These are phyloP conservation scores for Beverwykella pulmonaria DNA, from an alignment of 495 filamentous ascomycete species.

Conservation along the genomic window DNA sequence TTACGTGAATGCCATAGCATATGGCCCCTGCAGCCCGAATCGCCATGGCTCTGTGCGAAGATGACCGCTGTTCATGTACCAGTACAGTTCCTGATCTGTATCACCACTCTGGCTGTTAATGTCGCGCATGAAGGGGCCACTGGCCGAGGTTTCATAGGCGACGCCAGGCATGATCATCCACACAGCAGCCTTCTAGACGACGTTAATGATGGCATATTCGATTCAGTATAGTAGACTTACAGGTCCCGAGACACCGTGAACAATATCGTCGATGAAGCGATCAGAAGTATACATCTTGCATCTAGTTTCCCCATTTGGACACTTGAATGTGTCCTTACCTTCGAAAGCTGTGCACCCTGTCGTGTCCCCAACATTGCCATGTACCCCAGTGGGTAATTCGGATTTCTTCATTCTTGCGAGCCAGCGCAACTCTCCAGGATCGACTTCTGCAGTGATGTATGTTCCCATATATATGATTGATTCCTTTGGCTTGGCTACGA, in stretches of 20 bases:
- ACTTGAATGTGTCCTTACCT: conserved; percentile 36
- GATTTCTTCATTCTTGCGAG: conserved; percentile 20
- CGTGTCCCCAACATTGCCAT: conserved; percentile 19
- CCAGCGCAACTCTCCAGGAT: conserved; percentile 30
- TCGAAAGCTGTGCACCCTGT: conserved; percentile 26
- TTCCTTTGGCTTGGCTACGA: conserved; percentile 26
- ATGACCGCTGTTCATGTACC: conserved; percentile 35
- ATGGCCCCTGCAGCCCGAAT: conserved; percentile 25
- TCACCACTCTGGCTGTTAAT: conserved; percentile 27
- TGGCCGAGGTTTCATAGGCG: conserved; percentile 30
- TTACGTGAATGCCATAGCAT: conserved; percentile 31
- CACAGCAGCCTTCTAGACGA: conserved; percentile 11
- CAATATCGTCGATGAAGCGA: conserved; percentile 31
- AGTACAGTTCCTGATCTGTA: conserved; percentile 28
- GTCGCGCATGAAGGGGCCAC: conserved; percentile 34
- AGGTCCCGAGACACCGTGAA: conserved; percentile 25
- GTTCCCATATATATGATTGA: conserved; percentile 31
- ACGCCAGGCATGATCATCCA: conserved; percentile 33
- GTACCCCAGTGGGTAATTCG: conserved; percentile 27
- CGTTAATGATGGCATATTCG: neutral
- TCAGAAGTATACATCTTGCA: conserved; percentile 33
- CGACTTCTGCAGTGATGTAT: conserved; percentile 32
- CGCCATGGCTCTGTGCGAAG: conserved; percentile 31
- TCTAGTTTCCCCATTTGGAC: conserved; percentile 25
- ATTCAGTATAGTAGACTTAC: neutral